Evolutionary conservation across 805 yeast species (phyloP), one percentile per base, ranked within the genome.

Genomic region (Komagataella kurtzmanii): DNA sequence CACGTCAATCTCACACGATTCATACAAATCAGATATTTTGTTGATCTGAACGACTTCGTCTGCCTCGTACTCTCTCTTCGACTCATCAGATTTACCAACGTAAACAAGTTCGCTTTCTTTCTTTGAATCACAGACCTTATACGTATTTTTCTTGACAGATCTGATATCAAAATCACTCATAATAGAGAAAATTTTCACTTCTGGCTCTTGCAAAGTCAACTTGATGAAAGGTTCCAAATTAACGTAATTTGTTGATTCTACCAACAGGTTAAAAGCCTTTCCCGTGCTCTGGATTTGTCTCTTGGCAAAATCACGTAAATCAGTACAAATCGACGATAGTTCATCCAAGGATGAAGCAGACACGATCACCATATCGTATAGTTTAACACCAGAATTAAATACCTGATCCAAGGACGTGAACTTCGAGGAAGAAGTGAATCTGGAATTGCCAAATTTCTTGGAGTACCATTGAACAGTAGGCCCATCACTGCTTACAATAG

Each of bases 181-280:
- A 46, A 83, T 75, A 47, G 85, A 77, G 51, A 79, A 68, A 17
- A 80, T 70, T 12, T 70, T 72, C 53, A 66, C 63, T 55, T 54
- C 64, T 7, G 57, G 58, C 14, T 68, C 58, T 52, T 56, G 71
- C 54, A 58, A 59, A 36, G 65, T 65, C 63, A 77, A 68, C 56
- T 69, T 71, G 45, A 83, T 74, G 61, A 84, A 84, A 6, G 86
- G 85, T 62, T 85, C 91, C 50, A 85, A 63, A 62, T 83, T 83
- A 52, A 85, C 77, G 61, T 77, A 85, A 3, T 88, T 87, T 1
- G 88, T 79, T 49, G 82, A 76, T 65, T 85, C 95, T 44, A 85
- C 67, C 23, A 85, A 67, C 2, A 85, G 66, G 40, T 80, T 68
- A 23, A 88, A 74, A 45, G 62, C 74, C 54, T 62, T 63, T 17